Evolutionary conservation across 2,329 filamentous ascomycete genomes (phyloP), one percentile per base, ranked within the genome.

Genomic region (Xylariaceae sp.): DNA sequence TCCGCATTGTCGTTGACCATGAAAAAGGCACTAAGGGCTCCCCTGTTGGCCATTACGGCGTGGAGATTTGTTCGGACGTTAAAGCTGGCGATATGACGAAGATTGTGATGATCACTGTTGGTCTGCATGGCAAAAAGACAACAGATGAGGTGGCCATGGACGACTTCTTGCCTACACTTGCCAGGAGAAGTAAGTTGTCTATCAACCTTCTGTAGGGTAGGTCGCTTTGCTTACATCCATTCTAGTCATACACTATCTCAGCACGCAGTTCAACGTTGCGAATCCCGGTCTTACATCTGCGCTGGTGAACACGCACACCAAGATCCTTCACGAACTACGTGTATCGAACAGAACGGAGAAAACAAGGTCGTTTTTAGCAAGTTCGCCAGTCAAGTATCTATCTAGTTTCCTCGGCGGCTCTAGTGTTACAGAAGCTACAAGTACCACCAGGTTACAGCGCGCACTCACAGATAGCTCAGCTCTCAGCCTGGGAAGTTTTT

Each of bases 331-430:
- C 33, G 83, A 84, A 4, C 73, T 96, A 19, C 81, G 80, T 43
- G 75, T 89, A 39, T 75, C 82, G 17, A 75, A 82, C 31, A 80
- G 86, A 39, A 77, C 80, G 0, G 83, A 86, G 63, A 88, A 83
- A 67, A 80, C 83, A 11, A 80, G 80, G 49, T 85, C 84, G 1
- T 89, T 89, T 65, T 79, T 93, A 10, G 84, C 85, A 5, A 82
- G 87, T n/a, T 97, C 92, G 1, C 92, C 93, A 0, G 89, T 95
- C 44, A 97, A 97, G 68, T 79, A 96, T 64, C 76, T 97, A 14
- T 95, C 92, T 0, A 96, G 81, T 64, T 82, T 97, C 48, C 83
- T 95, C 62, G 81, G 83, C 33, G 82, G 83, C 19, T 81, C 78
- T 50, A 78, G 69, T 33, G 77, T 75, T 55, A 73, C 70, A 34